Conservation (phyloP, 2,329 filamentous ascomycete genomes). For the Samsoniella hepiali region DNA sequence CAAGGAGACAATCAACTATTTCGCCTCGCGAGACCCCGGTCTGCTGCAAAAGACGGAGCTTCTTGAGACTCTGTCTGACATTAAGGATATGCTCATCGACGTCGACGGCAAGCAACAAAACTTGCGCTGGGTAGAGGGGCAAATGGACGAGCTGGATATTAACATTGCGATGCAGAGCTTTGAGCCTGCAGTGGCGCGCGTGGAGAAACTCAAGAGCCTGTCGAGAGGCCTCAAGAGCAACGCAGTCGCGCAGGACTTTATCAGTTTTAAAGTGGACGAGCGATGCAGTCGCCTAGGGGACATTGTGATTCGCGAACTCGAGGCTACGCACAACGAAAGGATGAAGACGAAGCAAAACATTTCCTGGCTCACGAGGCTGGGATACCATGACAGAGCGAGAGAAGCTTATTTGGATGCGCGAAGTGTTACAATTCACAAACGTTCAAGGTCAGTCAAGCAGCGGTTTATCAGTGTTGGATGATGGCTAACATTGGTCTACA, state of each 20-base stretch:
- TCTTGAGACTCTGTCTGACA: constrained; percentile 72
- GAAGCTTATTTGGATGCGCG: constrained; percentile 82
- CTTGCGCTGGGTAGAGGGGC: constrained; percentile 88
- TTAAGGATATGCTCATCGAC: constrained; percentile 88
- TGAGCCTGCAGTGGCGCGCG: constrained; percentile 75
- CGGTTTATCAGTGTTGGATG: background rate
- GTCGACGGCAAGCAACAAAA: constrained; percentile 96
- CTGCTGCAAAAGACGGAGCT: constrained; percentile 76
- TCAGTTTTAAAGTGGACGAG: constrained; percentile 86
- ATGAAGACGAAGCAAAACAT: constrained; percentile 78
- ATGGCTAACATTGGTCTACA: constrained; percentile 33
- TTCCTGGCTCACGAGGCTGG: constrained; percentile 78
- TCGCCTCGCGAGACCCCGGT: constrained; percentile 73
- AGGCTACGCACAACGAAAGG: constrained; percentile 73
- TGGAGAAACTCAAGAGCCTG: constrained; percentile 80
- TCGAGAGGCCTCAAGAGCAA: constrained; percentile 82
- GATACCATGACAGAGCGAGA: constrained; percentile 84
- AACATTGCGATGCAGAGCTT: constrained; percentile 89
- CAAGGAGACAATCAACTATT: constrained; percentile 81
- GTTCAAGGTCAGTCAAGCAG: constrained; percentile 63
- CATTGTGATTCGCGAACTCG: constrained; percentile 72
- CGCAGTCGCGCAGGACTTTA: constrained; percentile 82
- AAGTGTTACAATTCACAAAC: constrained; percentile 72
- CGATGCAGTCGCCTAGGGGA: constrained; percentile 73
- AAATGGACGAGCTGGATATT: constrained; percentile 95